Conservation (phyloP, 2,329 filamentous ascomycete genomes). For the Hypoxylon sp. region DNA sequence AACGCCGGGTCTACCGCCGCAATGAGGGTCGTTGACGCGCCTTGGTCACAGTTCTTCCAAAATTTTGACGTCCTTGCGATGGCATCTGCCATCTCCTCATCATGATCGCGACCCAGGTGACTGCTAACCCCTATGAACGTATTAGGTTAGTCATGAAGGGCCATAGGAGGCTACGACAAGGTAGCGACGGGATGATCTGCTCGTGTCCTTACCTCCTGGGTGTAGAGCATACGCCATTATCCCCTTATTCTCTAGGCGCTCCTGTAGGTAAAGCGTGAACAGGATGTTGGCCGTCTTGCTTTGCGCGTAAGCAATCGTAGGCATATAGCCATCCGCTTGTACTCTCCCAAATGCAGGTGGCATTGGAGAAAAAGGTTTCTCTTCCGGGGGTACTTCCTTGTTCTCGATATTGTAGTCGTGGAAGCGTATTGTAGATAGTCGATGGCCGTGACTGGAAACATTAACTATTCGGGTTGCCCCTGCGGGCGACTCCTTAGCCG, state of each 20-base stretch:
- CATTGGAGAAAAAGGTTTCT: slow-evolving; percentile 48
- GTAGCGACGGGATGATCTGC: background rate
- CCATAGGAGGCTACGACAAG: background rate
- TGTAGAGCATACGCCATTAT: slow-evolving; percentile 57
- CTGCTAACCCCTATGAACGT: slow-evolving; percentile 49
- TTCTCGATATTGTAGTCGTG: slow-evolving; percentile 59
- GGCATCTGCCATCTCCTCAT: slow-evolving; percentile 48
- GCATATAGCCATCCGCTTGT: slow-evolving; percentile 53
- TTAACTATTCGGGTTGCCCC: slow-evolving; percentile 55
- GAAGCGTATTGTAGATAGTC: slow-evolving; percentile 57
- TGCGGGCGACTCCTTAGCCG: slow-evolving; percentile 48
- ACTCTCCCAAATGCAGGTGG: slow-evolving; percentile 49
- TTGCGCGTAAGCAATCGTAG: slow-evolving; percentile 60
- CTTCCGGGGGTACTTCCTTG: slow-evolving; percentile 52
- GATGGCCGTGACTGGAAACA: slow-evolving; percentile 57
- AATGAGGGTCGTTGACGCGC: slow-evolving; percentile 52
- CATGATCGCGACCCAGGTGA: slow-evolving; percentile 52
- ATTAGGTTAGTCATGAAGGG: background rate
- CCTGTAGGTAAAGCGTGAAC: slow-evolving; percentile 56
- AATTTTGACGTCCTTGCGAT: slow-evolving; percentile 46
- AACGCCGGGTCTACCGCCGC: slow-evolving; percentile 52
- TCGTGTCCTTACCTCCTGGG: slow-evolving; percentile 53
- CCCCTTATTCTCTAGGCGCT: slow-evolving; percentile 48
- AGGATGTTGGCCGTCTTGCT: slow-evolving; percentile 65
- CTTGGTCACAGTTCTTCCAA: slow-evolving; percentile 52